phyloP scores from a whole-genome alignment of 768 basidiomycete genomes.

The Rhizopogon rudus region DNA sequence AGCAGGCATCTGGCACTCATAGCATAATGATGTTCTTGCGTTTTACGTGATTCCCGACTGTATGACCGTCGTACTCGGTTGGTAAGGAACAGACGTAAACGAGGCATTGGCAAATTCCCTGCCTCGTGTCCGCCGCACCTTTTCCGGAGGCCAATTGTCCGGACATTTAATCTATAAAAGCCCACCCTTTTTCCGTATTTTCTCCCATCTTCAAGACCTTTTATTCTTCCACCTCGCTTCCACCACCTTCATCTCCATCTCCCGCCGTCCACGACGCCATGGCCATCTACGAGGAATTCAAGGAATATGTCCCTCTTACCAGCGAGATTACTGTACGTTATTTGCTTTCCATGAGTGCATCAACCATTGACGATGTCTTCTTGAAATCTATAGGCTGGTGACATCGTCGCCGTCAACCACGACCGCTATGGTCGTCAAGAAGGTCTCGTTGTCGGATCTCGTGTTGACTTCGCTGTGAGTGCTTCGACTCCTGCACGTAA shows the following conservation, averaged over 20 bases:
- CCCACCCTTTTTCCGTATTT: conserved; percentile 13
- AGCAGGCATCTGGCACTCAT: background rate
- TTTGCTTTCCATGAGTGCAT: background rate
- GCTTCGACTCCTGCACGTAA: background rate
- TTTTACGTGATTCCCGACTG: conserved; percentile 9
- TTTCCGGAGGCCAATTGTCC: conserved; percentile 20
- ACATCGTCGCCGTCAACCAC: conserved; percentile 74
- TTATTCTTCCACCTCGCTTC: conserved; percentile 22
- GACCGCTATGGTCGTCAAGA: conserved; percentile 60
- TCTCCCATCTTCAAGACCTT: conserved; percentile 17
- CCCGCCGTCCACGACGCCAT: conserved; percentile 26
- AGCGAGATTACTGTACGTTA: conserved; percentile 33
- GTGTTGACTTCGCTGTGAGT: conserved; percentile 65
- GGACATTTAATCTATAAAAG: conserved; percentile 50
- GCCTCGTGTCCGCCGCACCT: conserved; percentile 54
- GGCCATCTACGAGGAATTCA: conserved; percentile 33
- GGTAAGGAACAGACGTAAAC: conserved; percentile 1
- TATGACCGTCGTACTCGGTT: conserved; percentile 4
- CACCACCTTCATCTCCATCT: conserved; percentile 6
- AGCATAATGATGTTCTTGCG: background rate
- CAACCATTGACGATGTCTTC: conserved; percentile 3
- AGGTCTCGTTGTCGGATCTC: conserved; percentile 75
- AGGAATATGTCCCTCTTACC: conserved; percentile 8
- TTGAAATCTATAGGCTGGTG: conserved; percentile 52
- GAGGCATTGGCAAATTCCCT: conserved; percentile 19